Conservation (phyloP, 2,329 filamentous ascomycete species). For the Dactylella cylindrospora region DNA sequence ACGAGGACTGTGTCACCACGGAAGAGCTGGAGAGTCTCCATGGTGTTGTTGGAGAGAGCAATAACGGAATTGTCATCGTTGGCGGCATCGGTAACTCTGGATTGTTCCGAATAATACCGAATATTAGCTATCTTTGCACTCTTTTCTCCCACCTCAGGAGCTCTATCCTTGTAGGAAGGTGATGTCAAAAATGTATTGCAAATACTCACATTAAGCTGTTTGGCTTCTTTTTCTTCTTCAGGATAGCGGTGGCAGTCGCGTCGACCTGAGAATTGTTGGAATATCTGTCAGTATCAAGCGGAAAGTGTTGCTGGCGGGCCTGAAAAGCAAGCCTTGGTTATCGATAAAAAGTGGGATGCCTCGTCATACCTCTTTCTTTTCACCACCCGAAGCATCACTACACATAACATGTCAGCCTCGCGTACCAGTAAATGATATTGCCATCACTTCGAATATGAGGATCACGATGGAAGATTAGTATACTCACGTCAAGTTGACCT, state of each 20-base stretch:
- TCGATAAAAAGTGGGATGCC: slow-evolving; percentile 47
- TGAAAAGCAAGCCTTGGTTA: slow-evolving; percentile 48
- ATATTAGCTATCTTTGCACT: slow-evolving; percentile 47
- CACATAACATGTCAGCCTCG: slow-evolving; percentile 47
- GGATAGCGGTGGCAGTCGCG: slow-evolving; percentile 90
- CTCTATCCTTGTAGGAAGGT: slow-evolving; percentile 1
- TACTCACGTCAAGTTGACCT: slow-evolving; percentile 78
- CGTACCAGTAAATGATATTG: slow-evolving; percentile 31
- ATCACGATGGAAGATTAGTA: slow-evolving; percentile 18
- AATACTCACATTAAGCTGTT: slow-evolving; percentile 88
- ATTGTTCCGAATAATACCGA: slow-evolving; percentile 9
- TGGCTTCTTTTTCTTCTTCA: slow-evolving; percentile 99
- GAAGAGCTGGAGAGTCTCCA: slow-evolving; percentile 98
- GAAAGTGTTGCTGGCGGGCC: slow-evolving; percentile 46
- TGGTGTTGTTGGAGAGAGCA: slow-evolving; percentile 95
- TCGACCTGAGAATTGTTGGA: slow-evolving; percentile 65
- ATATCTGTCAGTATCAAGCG: slow-evolving; percentile 51
- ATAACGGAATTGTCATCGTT: slow-evolving; percentile 99
- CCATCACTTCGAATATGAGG: slow-evolving; percentile 13
- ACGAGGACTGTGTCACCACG: slow-evolving; percentile 96
- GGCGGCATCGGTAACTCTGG: slow-evolving; percentile 91
- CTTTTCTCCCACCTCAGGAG: slow-evolving; percentile 6
- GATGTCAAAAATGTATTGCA: neutral
- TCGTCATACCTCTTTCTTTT: slow-evolving; percentile 73
- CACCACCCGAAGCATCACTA: slow-evolving; percentile 86